phyloP scores from a whole-genome alignment of 176 grass and related monocot genomes.

The Carex pumila region DNA sequence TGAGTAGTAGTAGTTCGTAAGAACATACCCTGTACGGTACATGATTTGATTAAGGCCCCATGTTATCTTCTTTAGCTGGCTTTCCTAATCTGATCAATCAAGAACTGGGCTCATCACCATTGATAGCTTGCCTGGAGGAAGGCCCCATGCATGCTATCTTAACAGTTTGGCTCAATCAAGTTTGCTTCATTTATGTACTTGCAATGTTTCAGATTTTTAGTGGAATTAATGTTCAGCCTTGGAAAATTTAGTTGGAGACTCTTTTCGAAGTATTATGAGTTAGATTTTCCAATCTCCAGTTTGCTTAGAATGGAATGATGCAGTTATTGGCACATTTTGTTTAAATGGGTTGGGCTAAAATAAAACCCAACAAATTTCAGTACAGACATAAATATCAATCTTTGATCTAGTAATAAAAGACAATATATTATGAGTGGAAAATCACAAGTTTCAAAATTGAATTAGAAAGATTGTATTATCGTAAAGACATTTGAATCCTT shows the following conservation, averaged over 20 bases:
- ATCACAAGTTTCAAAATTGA: too few species aligned
- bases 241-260: not conserved
- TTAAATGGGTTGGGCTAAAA: not conserved
- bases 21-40: conserved; percentile 6
- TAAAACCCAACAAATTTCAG: not conserved
- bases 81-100: not conserved
- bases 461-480: too few species aligned
- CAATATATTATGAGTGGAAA: too few species aligned
- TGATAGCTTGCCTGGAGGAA: not conserved
- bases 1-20: not conserved
- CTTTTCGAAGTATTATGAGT: too few species aligned
- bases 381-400: not conserved
- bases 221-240: not conserved
- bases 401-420: too few species aligned
- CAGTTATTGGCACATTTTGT: not conserved
- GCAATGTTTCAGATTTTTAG: not conserved
- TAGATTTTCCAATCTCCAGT: not conserved
- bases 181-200: not conserved
- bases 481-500: too few species aligned
- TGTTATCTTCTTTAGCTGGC: not conserved
- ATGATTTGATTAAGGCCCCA: conserved; percentile 18
- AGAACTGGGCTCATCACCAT: not conserved
- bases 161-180: not conserved
- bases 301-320: not conserved
- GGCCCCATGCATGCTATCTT: not conserved